Evolutionary conservation across 352 stramenopile species (phyloP), one percentile per base, ranked within the genome.

Genomic region (Pythium biforme): DNA sequence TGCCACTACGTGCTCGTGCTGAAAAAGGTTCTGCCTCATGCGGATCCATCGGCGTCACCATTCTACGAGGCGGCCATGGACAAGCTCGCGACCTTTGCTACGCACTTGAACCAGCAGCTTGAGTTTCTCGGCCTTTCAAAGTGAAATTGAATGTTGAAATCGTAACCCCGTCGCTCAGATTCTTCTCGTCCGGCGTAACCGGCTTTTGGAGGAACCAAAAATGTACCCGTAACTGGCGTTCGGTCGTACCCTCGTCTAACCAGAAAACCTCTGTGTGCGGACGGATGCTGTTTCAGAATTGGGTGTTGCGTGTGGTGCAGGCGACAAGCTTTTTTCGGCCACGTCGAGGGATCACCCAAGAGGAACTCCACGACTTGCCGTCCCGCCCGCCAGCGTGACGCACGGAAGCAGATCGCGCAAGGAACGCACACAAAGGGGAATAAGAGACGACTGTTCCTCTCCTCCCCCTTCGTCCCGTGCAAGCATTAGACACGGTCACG

Each of bases 1-100:
- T 91, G 81, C 54, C 79, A 91, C 59, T 80, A 83, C 52, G 79
- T 81, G 3, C 74, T 89, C 46, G 77, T 89, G 19, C 64, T 91
- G 17, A 62, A 88, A 53, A 91, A 89, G 55, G 66, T 86, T 9
- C 62, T 58, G 17, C 3, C 3, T 2, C 31, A 51, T 22, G 64
- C 66, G 61, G 64, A 58, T 43, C 66, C 77, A 1, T 68, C 65
- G 0, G 51, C 22, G 11, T 75, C 73, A 27, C 62, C 73, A 12
- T 88, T 85, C 63, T 84, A 85, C 57, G 7, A 29, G 4, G 55
- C 77, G 50, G 62, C 81, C 8, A 73, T 74, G 50, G 27, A 27
- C 17, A 84, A 82, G 51, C 68, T 90, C 29, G 57, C 61, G n/a
- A 66, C 73, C 6, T 90, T 90, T 37, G 62, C 67, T 4, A 54